Evolutionary conservation across 2,329 filamentous ascomycete species (phyloP).

Genomic region (Cytospora schulzeri): DNA sequence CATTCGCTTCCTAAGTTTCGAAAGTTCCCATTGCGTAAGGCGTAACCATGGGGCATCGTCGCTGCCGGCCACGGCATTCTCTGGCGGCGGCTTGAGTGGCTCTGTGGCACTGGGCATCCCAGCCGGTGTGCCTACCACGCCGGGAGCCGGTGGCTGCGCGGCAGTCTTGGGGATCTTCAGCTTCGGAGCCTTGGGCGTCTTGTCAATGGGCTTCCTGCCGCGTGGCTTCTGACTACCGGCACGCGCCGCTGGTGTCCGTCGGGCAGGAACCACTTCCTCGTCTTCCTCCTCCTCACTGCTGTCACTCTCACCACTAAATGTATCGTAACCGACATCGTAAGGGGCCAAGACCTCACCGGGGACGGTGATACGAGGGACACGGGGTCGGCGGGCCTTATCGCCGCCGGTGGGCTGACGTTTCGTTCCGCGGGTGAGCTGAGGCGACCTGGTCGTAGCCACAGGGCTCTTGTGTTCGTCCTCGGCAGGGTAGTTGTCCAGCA

Average conservation of each 20-base stretch:
- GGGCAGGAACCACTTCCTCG: constrained; percentile 46
- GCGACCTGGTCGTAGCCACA: constrained; percentile 53
- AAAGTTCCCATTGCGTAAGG: constrained; percentile 65
- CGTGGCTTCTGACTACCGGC: constrained; percentile 41
- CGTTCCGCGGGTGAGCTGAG: constrained; percentile 50
- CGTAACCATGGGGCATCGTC: constrained; percentile 66
- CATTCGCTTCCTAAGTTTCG: constrained; percentile 78
- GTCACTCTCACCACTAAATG: constrained; percentile 56
- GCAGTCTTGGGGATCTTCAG: constrained; percentile 38
- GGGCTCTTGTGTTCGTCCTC: constrained; percentile 55
- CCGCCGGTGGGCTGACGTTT: constrained; percentile 47
- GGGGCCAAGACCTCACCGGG: constrained; percentile 68
- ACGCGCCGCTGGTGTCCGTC: constrained; percentile 39
- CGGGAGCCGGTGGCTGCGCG: constrained; percentile 30
- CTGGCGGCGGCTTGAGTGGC: constrained; percentile 58
- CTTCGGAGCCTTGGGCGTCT: constrained; percentile 46
- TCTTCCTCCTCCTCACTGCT: constrained; percentile 56
- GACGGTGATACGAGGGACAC: constrained; percentile 62
- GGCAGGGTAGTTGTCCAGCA: constrained; percentile 62
- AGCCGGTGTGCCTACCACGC: not conserved
- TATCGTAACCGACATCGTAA: constrained; percentile 65
- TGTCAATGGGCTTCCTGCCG: constrained; percentile 44
- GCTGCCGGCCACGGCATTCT: constrained; percentile 60
- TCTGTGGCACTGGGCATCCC: constrained; percentile 31
- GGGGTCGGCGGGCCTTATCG: constrained; percentile 49